Percentiles rank a stretch among this genome's conserved stretches.
Conservation (phyloP, 352 stramenopile genomes). For the Globisporangium takayamanum region DNA sequence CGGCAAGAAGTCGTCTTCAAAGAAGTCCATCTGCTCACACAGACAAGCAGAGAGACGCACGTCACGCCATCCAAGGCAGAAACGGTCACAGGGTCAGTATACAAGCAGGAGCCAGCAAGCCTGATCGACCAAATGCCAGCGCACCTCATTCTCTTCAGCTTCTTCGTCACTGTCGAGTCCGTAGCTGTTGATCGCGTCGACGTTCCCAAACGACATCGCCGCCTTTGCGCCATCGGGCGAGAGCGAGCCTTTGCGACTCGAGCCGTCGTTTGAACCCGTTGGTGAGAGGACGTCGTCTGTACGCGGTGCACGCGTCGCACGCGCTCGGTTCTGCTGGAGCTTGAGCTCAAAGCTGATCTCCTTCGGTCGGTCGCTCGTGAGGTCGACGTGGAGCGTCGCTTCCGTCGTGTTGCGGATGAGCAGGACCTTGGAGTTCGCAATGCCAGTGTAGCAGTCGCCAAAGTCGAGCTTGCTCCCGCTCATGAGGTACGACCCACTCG, state of each 20-base stretch:
- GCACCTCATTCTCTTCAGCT: conserved; percentile 77
- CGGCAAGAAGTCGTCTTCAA: conserved; percentile 66
- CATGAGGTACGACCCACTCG: conserved; percentile 77
- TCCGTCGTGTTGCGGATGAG: conserved; percentile 84
- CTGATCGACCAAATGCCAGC: background rate
- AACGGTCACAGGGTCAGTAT: too few relatives aligned
- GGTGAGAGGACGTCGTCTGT: conserved; percentile 63
- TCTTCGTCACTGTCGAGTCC: conserved; percentile 82
- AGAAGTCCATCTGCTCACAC: conserved; percentile 49
- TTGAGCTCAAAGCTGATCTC: conserved; percentile 88
- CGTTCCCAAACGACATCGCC: conserved; percentile 45
- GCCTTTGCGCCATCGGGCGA: conserved; percentile 54
- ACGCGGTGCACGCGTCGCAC: conserved; percentile 48
- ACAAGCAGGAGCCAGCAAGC: too few relatives aligned
- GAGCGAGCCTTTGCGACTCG: conserved; percentile 59
- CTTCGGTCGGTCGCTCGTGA: conserved; percentile 82
- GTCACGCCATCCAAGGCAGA: too few relatives aligned
- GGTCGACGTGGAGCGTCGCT: conserved; percentile 73
- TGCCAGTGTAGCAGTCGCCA: conserved; percentile 82
- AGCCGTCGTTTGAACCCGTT: conserved; percentile 65
- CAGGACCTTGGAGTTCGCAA: conserved; percentile 77
- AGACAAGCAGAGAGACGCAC: background rate
- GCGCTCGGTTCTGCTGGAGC: conserved; percentile 61
- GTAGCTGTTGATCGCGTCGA: conserved; percentile 38
- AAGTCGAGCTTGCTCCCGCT: conserved; percentile 86